A percentile compares a stretch with the other conserved stretches of the same genome.
Evolutionary conservation across 805 yeast species (phyloP).

Genomic region (Teunomyces barrocoloradensis): DNA sequence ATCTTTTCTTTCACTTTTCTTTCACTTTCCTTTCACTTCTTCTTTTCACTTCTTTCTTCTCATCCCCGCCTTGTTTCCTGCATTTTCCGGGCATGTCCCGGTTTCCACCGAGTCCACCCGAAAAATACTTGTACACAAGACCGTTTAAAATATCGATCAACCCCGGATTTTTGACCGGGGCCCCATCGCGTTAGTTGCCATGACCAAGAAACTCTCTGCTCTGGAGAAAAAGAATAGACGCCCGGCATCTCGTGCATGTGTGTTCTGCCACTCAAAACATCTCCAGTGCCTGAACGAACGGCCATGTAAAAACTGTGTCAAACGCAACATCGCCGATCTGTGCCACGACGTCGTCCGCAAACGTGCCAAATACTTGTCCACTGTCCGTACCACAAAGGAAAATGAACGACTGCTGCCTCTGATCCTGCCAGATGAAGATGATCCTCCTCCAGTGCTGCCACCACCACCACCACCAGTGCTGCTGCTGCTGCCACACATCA

Average conservation of each 20-base stretch:
- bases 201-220: slow-evolving; percentile 62
- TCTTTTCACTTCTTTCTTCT: too few relatives aligned
- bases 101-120: slow-evolving; percentile 1
- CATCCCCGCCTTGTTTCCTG: slow-evolving; percentile 3
- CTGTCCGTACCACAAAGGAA: not conserved
- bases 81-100: slow-evolving; percentile 2
- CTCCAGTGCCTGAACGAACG: slow-evolving; percentile 67
- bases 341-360: slow-evolving; percentile 63
- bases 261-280: slow-evolving; percentile 70
- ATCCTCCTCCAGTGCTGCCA: too few relatives aligned
- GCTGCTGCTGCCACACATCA: slow-evolving; percentile 1
- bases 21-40: too few relatives aligned
- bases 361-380: slow-evolving; percentile 38
- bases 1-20: too few relatives aligned
- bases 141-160: not conserved
- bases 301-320: slow-evolving; percentile 70
- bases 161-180: slow-evolving; percentile 2
- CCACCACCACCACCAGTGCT: not conserved
- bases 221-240: slow-evolving; percentile 53
- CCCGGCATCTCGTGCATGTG: slow-evolving; percentile 69
- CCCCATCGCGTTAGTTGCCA: slow-evolving; percentile 17
- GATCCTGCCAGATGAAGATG: not conserved
- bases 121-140: slow-evolving; percentile 1
- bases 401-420: not conserved
- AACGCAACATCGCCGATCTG: slow-evolving; percentile 51